phyloP scores from a whole-genome alignment of 148 eudicot species.

The Rhododendron griersonianum region DNA sequence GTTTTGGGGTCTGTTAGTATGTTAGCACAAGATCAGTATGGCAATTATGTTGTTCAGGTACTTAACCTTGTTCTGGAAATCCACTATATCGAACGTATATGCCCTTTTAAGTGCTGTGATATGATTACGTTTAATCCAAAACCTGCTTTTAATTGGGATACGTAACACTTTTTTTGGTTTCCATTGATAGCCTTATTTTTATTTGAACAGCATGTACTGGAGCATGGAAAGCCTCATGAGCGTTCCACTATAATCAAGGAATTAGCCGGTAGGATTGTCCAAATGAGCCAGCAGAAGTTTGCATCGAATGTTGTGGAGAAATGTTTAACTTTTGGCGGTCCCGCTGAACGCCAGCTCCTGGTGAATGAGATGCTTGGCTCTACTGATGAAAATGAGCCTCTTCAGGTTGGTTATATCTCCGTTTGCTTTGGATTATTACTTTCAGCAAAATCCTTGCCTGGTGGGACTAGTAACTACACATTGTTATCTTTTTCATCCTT shows the following conservation, averaged over 20 bases:
- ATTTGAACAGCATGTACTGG: constrained; percentile 72
- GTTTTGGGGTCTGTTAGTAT: constrained; percentile 83
- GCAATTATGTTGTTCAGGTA: constrained; percentile 99
- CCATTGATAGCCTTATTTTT: neutral
- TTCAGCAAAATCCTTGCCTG: neutral
- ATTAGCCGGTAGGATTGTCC: constrained; percentile 89
- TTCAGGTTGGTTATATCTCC: constrained; percentile 56
- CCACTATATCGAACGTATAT: neutral
- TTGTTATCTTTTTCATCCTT: neutral
- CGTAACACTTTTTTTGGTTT: neutral
- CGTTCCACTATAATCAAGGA: constrained; percentile 76
- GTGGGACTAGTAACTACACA: neutral
- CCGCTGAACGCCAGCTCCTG: constrained; percentile 65
- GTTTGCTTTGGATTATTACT: neutral
- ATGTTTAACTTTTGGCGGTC: constrained; percentile 79
- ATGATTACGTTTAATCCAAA: neutral
- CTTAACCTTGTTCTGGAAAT: constrained; percentile 15
- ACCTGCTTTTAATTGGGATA: neutral
- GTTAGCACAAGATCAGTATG: constrained; percentile 98
- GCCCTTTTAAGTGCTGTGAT: neutral
- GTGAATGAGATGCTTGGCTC: constrained; percentile 96
- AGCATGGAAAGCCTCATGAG: constrained; percentile 95
- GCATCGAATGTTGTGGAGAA: constrained; percentile 98
- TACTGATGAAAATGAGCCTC: constrained; percentile 99
- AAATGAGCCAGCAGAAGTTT: constrained; percentile 98